phyloP scores from a whole-genome alignment of 2,329 filamentous ascomycete genomes.

The Aureobasidium subglaciale region DNA sequence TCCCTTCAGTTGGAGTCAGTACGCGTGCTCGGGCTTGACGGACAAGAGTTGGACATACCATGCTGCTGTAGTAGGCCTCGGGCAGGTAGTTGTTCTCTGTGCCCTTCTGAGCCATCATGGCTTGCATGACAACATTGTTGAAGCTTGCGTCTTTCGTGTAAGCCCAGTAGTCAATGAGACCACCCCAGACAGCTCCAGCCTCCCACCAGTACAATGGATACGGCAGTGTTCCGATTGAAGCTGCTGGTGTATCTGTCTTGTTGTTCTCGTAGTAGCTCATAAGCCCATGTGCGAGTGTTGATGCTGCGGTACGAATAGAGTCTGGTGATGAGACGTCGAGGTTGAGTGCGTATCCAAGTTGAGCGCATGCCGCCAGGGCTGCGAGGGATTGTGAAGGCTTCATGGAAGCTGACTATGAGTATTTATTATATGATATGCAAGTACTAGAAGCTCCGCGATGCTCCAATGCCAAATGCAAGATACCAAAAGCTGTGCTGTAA shows the following conservation, averaged over 20 bases:
- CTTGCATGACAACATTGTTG: slow-evolving; percentile 34
- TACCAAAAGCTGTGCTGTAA: neutral
- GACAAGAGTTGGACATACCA: slow-evolving; percentile 10
- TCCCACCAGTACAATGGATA: slow-evolving; percentile 44
- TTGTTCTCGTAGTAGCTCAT: slow-evolving; percentile 32
- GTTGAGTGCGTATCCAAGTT: slow-evolving; percentile 8
- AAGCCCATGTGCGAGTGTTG: slow-evolving; percentile 27
- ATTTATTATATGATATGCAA: neutral
- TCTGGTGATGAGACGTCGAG: slow-evolving; percentile 17
- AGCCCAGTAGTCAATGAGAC: slow-evolving; percentile 36
- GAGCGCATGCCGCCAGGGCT: slow-evolving; percentile 13
- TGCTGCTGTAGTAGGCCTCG: slow-evolving; percentile 27
- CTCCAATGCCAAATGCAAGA: neutral
- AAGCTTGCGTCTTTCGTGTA: slow-evolving; percentile 41
- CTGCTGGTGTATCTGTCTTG: slow-evolving; percentile 23
- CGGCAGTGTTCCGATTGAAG: slow-evolving; percentile 33
- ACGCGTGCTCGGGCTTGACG: neutral
- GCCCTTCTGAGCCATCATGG: slow-evolving; percentile 37
- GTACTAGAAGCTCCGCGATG: neutral
- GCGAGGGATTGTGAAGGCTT: neutral
- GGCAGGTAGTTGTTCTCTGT: slow-evolving; percentile 38
- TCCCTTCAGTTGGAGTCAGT: slow-evolving; percentile 18
- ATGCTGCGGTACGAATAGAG: slow-evolving; percentile 29
- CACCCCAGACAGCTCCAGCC: slow-evolving; percentile 30
- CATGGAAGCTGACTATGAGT: neutral